Conservation (phyloP, 2,329 filamentous ascomycete species). For the Hortaea werneckii region DNA sequence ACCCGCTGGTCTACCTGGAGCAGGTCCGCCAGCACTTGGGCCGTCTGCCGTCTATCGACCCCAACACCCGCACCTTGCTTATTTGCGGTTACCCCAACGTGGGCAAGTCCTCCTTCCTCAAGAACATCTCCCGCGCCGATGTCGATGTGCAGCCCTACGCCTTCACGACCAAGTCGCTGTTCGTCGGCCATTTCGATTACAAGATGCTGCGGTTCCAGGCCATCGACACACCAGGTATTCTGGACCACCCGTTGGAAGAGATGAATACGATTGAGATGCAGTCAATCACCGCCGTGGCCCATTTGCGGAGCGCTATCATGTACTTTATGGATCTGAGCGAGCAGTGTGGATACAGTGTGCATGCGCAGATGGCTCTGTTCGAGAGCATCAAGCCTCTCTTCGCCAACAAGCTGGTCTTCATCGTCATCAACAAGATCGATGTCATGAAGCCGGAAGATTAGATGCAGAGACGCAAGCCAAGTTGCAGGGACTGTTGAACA, state of each 20-base stretch:
- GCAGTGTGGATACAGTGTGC: slow-evolving; percentile 89
- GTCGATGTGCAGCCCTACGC: slow-evolving; percentile 97
- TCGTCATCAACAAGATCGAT: slow-evolving; percentile 98
- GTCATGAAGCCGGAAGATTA: slow-evolving; percentile 78
- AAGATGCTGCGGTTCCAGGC: slow-evolving; percentile 85
- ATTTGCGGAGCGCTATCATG: slow-evolving; percentile 85
- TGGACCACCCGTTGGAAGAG: slow-evolving; percentile 94
- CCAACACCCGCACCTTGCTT: slow-evolving; percentile 88
- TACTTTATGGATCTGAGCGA: slow-evolving; percentile 98
- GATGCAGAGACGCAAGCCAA: slow-evolving; percentile 67
- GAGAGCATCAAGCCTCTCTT: slow-evolving; percentile 95
- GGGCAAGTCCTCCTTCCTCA: slow-evolving; percentile 92
- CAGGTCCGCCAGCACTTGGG: slow-evolving; percentile 95
- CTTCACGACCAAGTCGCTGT: slow-evolving; percentile 95
- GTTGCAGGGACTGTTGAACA: slow-evolving; percentile 69
- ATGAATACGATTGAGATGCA: slow-evolving; percentile 99
- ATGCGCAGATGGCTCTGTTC: slow-evolving; percentile 89
- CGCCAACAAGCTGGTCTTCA: slow-evolving; percentile 91
- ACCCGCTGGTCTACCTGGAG: slow-evolving; percentile 89
- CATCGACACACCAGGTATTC: slow-evolving; percentile 96
- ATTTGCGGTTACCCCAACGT: slow-evolving; percentile 98
- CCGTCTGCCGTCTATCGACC: slow-evolving; percentile 95
- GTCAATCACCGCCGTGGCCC: slow-evolving; percentile 93
- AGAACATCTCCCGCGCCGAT: slow-evolving; percentile 84
- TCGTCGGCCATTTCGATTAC: slow-evolving; percentile 96